Evolutionary conservation across 1,284 basidiomycete genomes (phyloP).

Genomic region (Spongispora temasekensis): DNA sequence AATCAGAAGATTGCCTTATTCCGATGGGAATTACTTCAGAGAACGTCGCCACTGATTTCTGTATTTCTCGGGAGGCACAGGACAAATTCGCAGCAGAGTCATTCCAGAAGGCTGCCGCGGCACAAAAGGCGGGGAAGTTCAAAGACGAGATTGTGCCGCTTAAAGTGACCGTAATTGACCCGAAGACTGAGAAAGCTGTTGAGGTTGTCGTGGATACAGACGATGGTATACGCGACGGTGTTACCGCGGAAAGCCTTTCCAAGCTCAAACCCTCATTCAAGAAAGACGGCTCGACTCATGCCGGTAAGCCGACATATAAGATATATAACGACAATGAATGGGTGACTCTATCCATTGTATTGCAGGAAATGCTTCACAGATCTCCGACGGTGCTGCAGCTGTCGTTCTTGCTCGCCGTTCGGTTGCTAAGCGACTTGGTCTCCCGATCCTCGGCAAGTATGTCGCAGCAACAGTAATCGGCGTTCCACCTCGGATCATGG

Average conservation of each 20-base stretch:
- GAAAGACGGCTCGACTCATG: constrained; percentile 90
- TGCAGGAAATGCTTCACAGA: constrained; percentile 87
- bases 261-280: constrained; percentile 96
- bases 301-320: constrained; percentile 53
- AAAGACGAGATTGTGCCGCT: constrained; percentile 90
- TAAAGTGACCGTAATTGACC: constrained; percentile 74
- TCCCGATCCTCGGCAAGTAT: constrained; percentile 94
- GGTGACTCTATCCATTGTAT: constrained; percentile 2
- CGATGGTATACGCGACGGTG: constrained; percentile 92
- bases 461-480: constrained; percentile 79
- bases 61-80: constrained; percentile 73
- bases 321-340: not conserved
- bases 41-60: constrained; percentile 86
- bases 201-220: constrained; percentile 84
- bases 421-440: constrained; percentile 84
- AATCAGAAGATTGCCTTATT: constrained; percentile 89
- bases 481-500: constrained; percentile 88
- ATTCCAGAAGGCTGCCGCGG: constrained; percentile 84
- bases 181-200: constrained; percentile 82
- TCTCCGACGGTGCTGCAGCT: constrained; percentile 97
- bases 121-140: constrained; percentile 92
- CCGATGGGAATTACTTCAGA: constrained; percentile 99
- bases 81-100: constrained; percentile 88
- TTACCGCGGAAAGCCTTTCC: constrained; percentile 81
- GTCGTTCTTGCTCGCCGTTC: constrained; percentile 88